phyloP scores from a whole-genome alignment of 495 filamentous ascomycete species.

The Glarea lozoyensis region DNA sequence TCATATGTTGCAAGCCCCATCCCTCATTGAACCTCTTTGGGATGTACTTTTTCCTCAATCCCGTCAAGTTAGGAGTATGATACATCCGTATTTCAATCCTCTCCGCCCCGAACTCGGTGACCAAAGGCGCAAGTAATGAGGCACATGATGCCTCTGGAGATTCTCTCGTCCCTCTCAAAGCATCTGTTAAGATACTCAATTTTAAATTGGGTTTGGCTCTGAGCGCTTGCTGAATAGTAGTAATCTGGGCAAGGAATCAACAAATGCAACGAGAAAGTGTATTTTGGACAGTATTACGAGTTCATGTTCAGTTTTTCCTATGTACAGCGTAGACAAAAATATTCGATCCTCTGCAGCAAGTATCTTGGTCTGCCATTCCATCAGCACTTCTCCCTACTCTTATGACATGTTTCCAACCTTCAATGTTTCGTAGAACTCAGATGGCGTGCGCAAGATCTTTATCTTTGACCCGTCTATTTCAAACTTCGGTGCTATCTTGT shows the following conservation, averaged over 20 bases:
- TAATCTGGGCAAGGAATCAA: constrained; percentile 44
- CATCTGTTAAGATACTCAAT: constrained; percentile 90
- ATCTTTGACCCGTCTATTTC: constrained; percentile 76
- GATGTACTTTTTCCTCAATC: constrained; percentile 70
- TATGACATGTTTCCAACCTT: constrained; percentile 48
- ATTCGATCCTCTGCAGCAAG: constrained; percentile 65
- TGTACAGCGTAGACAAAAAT: constrained; percentile 90
- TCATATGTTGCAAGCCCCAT: constrained; percentile 99
- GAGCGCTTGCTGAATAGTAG: constrained; percentile 68
- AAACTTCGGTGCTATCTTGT: constrained; percentile 83
- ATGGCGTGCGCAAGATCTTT: constrained; percentile 65
- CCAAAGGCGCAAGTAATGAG: constrained; percentile 73
- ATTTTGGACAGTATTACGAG: constrained; percentile 41
- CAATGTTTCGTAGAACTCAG: constrained; percentile 78
- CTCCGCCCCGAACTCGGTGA: constrained; percentile 72
- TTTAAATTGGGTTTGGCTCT: constrained; percentile 62
- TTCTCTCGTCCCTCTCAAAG: constrained; percentile 84
- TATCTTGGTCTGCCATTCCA: constrained; percentile 61
- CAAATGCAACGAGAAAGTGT: background rate
- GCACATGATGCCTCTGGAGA: constrained; percentile 82
- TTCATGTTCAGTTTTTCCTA: constrained; percentile 89
- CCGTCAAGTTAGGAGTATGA: constrained; percentile 93
- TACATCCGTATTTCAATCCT: constrained; percentile 95
- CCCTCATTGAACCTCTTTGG: constrained; percentile 93
- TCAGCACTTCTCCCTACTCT: constrained; percentile 8